Percentiles rank a stretch among this genome's conserved stretches.
These are phyloP conservation scores for Helianthus annuus DNA, from an alignment of 129 eudicot species.

Conservation along the genomic window HanXRQr2.0-SUNRISE NC_035442.2:172083937-172084436, in stretches of 20 bases:
- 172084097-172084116: constrained; percentile 27
- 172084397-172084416: too few relatives aligned
- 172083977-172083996: constrained; percentile 51
- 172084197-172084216: constrained; percentile 30
- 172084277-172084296: constrained; percentile 39
- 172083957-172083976: constrained; percentile 76
- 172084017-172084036: constrained; percentile 45
- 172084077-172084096: constrained; percentile 24
- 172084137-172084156: constrained; percentile 36
- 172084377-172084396: constrained; percentile 1
- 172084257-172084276: constrained; percentile 33
- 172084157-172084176: constrained; percentile 35
- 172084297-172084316: constrained; percentile 56
- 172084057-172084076: constrained; percentile 27
- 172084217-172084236: constrained; percentile 36
- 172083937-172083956: constrained; percentile 32
- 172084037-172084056: constrained; percentile 20
- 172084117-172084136: constrained; percentile 37
- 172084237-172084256: constrained; percentile 34
- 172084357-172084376: background rate
- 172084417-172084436: too few relatives aligned
- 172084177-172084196: constrained; percentile 35
- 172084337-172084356: background rate
- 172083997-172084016: constrained; percentile 32
- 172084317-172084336: constrained; percentile 6